These are phyloP conservation scores for Coniochaeta prunicola DNA, from an alignment of 2,329 filamentous ascomycete genomes.

Conservation along the genomic window DNA sequence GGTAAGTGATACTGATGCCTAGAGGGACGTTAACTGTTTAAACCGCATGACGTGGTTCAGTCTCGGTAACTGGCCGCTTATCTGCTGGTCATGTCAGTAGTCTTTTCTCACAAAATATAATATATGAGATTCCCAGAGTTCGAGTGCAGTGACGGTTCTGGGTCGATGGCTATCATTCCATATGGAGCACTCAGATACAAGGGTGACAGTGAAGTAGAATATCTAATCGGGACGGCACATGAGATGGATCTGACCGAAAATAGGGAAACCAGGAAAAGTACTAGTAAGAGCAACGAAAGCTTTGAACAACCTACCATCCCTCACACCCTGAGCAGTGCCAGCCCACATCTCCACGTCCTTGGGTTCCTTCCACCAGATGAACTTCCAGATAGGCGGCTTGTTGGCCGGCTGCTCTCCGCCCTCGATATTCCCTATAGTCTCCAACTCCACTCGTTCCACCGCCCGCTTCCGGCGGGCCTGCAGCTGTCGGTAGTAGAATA, in stretches of 20 bases:
- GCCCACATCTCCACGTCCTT: not conserved
- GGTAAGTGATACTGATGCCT: not conserved
- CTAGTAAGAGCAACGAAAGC: not conserved
- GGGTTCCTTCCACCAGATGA: not conserved
- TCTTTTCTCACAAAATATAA: too few relatives aligned
- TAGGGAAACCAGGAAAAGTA: not conserved
- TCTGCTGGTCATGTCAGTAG: not conserved
- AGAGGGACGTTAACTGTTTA: not conserved
- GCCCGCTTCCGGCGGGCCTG: conserved; percentile 9
- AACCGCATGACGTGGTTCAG: not conserved
- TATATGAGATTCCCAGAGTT: too few relatives aligned
- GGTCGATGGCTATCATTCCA: not conserved
- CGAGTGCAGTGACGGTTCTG: not conserved
- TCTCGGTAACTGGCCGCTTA: not conserved
- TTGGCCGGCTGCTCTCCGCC: not conserved
- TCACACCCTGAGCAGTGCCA: not conserved
- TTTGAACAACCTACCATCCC: not conserved
- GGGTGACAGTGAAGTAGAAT: too few relatives aligned
- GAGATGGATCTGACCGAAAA: not conserved
- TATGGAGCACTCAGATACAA: not conserved
- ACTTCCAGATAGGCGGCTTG: not conserved
- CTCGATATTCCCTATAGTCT: not conserved
- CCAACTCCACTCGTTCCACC: conserved; percentile 6
- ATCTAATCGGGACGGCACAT: not conserved
- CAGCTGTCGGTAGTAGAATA: conserved; percentile 11